phyloP scores from a whole-genome alignment of 306 rosid genomes.

The Albizia julibrissin region DNA sequence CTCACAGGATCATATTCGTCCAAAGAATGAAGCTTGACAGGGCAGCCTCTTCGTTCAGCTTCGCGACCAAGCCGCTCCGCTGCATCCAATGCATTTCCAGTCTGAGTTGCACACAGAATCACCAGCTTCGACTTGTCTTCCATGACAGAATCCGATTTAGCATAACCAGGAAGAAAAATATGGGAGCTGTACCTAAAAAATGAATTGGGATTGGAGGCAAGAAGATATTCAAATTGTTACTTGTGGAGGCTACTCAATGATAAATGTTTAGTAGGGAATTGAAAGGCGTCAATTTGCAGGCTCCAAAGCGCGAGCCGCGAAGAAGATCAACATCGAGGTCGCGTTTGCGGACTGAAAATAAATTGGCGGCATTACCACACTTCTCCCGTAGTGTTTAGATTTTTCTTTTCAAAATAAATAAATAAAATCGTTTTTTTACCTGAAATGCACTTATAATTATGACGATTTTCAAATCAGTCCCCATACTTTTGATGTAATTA shows the following conservation, averaged over 20 bases:
- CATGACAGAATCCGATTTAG: slow-evolving; percentile 23
- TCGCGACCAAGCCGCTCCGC: slow-evolving; percentile 83
- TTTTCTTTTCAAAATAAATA: not conserved
- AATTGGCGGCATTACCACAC: not conserved
- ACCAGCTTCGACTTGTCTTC: slow-evolving; percentile 48
- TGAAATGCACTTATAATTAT: no score
- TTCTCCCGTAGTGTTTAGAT: not conserved
- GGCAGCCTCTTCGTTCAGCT: slow-evolving; percentile 75
- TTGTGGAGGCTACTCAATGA: not conserved
- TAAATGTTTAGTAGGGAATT: not conserved
- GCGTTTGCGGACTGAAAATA: not conserved
- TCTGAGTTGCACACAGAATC: slow-evolving; percentile 76
- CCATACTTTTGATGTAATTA: no score
- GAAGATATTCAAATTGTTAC: not conserved
- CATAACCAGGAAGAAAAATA: not conserved
- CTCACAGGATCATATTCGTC: slow-evolving; percentile 73
- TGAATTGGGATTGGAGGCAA: not conserved
- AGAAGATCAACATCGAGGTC: not conserved
- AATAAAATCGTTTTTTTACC: no score
- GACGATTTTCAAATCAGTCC: no score
- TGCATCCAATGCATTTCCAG: slow-evolving; percentile 88
- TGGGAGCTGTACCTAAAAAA: not conserved
- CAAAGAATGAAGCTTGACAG: slow-evolving; percentile 52
- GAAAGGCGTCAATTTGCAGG: not conserved
- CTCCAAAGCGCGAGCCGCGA: not conserved